Evolutionary conservation across 345 rosid species (phyloP), one percentile per base, ranked within the genome.

Genomic region (Carallia pectinifolia): DNA sequence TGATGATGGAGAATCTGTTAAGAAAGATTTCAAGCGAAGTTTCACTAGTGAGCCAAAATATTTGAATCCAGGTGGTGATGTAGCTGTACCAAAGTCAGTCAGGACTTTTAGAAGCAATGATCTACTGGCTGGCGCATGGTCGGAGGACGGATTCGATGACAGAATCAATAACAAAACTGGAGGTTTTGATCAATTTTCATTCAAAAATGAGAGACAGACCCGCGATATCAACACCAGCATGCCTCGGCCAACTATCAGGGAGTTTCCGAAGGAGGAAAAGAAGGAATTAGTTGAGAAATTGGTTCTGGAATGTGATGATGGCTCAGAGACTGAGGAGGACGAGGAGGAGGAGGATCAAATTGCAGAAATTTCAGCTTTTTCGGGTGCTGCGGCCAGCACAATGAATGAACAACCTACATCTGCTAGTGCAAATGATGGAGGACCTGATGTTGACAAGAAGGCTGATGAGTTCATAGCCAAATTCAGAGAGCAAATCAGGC

Each of bases 391-490:
- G 18, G 48, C 61, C 1, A 58, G 60, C 17, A 58, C 71, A 44
- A 53, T 33, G 38, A 66, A 74, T 37, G 76, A 52, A 16, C 87
- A 62, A 60, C 74, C 63, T 1, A 62, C 44, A 73, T 73, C 73
- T 6, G 69, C 78, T 70, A 74, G 53, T 61, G 79, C 18, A 27
- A 61, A 73, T 38, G 86, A 84, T 15, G 90, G 72, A 67, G 88
- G 83, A 34, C 90, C 90, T 10, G 99, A 96, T 67, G 99, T 96
- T 17, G 97, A 96, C 64, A 89, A 87, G 93, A 89, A 90, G 66
- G 99, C 99, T 0, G 97, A 85, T 66, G 98, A 90, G 81, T 96
- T 96, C 85, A 96, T 96, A 72, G 93, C 98, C n/a, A 92, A 87
- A 81, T 87, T 92, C 84, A 88, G 99, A 71, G 99, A 96, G 86